Percentiles rank a stretch among this genome's conserved stretches.
Evolutionary conservation across 345 rosid species (phyloP).

Genomic region (Acer yangbiense): DNA sequence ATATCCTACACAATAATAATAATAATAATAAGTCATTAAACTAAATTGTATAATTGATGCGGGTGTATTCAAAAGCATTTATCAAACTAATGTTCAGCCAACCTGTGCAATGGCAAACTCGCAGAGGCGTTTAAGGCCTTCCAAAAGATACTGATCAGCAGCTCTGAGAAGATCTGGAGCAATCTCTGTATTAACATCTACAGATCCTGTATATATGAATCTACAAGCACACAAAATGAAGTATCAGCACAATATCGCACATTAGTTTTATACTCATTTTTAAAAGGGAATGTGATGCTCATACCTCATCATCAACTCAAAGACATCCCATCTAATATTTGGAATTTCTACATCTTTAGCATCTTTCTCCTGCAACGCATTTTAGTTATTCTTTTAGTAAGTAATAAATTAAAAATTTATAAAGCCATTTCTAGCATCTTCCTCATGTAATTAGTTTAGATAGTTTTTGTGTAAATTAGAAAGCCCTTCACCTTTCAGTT

Average conservation of each 20-base stretch:
- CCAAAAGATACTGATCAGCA: slow-evolving; percentile 81
- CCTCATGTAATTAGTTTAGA: no score
- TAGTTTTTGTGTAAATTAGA: not conserved
- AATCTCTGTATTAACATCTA: slow-evolving; percentile 41
- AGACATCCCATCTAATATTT: slow-evolving; percentile 75
- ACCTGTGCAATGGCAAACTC: slow-evolving; percentile 76
- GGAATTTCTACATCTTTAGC: slow-evolving; percentile 78
- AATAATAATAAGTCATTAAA: slow-evolving; percentile 5
- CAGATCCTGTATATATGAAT: slow-evolving; percentile 72
- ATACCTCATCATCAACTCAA: slow-evolving; percentile 79
- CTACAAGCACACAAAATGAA: slow-evolving; percentile 32
- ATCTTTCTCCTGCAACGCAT: slow-evolving; percentile 54
- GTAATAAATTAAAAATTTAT: not conserved
- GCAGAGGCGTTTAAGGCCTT: slow-evolving; percentile 71
- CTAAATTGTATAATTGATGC: not conserved
- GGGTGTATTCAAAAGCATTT: not conserved
- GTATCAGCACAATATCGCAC: slow-evolving; percentile 2
- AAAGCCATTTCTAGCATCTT: not conserved
- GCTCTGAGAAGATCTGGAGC: slow-evolving; percentile 79
- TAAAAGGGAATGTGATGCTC: not conserved
- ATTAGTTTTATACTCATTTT: not conserved
- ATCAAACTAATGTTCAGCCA: slow-evolving; percentile 4
- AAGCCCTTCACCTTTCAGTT: not conserved
- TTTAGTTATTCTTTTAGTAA: not conserved
- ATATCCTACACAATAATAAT: slow-evolving; percentile 44